Evolutionary conservation across 805 yeast species (phyloP).

Genomic region (Saturnispora besseyi): DNA sequence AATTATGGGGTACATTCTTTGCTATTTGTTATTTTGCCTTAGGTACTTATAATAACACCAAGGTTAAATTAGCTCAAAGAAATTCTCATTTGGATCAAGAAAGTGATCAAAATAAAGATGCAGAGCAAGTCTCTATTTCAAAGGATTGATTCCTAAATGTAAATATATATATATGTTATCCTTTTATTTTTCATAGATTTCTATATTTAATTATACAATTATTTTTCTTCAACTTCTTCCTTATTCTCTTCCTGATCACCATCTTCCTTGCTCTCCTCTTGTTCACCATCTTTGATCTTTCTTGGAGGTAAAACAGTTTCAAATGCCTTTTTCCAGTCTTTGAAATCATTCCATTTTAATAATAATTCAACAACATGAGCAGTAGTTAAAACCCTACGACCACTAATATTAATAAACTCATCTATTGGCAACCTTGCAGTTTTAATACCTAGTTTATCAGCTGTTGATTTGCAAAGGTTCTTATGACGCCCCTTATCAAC

Average conservation of each 20-base stretch:
- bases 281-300: constrained; percentile 31
- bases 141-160: background rate
- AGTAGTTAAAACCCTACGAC: constrained; percentile 85
- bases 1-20: constrained; percentile 59
- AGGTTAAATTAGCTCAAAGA: constrained; percentile 30
- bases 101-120: constrained; percentile 2
- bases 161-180: background rate
- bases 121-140: constrained; percentile 1
- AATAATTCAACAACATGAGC: constrained; percentile 90
- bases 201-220: background rate
- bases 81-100: background rate
- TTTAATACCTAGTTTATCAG: constrained; percentile 56
- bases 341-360: constrained; percentile 67
- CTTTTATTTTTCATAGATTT: background rate
- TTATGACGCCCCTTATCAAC: constrained; percentile 92
- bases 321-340: constrained; percentile 81
- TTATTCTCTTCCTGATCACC: background rate
- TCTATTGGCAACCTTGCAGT: constrained; percentile 83
- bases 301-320: constrained; percentile 81
- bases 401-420: constrained; percentile 70
- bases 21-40: constrained; percentile 47
- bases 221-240: background rate
- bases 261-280: background rate
- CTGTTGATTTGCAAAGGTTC: constrained; percentile 71
- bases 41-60: constrained; percentile 54